Conservation (phyloP, 2,329 filamentous ascomycete genomes). For the Calonectria ilicicola region DNA sequence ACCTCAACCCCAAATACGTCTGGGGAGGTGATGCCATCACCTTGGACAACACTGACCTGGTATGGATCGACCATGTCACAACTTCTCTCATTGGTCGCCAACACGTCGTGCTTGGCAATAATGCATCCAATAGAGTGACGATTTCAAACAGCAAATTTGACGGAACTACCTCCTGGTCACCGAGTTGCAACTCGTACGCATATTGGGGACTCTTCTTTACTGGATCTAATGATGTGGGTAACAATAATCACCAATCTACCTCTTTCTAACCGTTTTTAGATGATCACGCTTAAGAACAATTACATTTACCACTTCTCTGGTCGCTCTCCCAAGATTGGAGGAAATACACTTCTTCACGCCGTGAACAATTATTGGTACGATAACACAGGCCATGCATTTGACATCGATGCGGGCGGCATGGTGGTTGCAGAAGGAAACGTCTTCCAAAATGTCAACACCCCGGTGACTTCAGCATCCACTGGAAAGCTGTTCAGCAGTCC, state of each 20-base stretch:
- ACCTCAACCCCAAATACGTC: constrained; percentile 67
- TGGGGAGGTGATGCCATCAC: constrained; percentile 70
- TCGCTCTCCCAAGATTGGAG: constrained; percentile 65
- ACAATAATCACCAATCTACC: too few species aligned
- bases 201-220: constrained; percentile 69
- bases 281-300: constrained; percentile 67
- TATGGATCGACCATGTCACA: constrained; percentile 65
- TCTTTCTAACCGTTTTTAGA: not conserved
- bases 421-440: constrained; percentile 67
- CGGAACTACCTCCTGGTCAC: constrained; percentile 62
- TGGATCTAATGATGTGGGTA: constrained; percentile 60
- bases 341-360: constrained; percentile 65
- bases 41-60: constrained; percentile 55
- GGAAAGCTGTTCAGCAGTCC: constrained; percentile 47
- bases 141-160: constrained; percentile 70
- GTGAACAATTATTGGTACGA: constrained; percentile 72
- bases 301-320: constrained; percentile 69
- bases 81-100: constrained; percentile 68
- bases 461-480: constrained; percentile 46
- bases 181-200: constrained; percentile 66
- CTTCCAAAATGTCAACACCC: constrained; percentile 62
- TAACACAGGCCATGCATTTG: constrained; percentile 66
- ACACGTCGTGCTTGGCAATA: constrained; percentile 67
- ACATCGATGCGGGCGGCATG: constrained; percentile 54
- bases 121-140: constrained; percentile 63